A percentile compares a stretch with the other conserved stretches of the same genome.
Conservation (phyloP, 2,329 filamentous ascomycete species). For the Fusarium sp. region DNA sequence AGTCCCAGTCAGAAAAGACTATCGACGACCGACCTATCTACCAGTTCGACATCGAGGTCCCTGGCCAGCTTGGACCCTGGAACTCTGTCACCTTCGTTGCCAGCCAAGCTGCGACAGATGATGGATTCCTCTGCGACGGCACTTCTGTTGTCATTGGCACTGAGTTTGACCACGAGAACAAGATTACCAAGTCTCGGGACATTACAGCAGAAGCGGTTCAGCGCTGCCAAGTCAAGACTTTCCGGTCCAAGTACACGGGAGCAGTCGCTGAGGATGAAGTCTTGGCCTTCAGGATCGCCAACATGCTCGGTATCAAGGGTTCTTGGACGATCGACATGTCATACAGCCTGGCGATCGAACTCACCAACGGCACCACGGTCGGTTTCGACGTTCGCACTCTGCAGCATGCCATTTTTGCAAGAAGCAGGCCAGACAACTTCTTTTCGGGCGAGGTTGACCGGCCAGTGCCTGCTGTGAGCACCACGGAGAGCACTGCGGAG, state of each 20-base stretch:
- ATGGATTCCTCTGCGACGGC: neutral
- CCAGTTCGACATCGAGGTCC: slow-evolving; percentile 14
- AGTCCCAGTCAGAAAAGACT: neutral
- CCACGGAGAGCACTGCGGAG: neutral
- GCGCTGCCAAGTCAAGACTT: neutral
- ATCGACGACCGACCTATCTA: neutral
- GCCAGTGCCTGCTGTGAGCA: neutral
- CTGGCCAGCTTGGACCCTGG: slow-evolving; percentile 16
- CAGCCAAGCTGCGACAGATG: neutral
- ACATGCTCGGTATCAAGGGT: neutral
- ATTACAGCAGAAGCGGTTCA: neutral
- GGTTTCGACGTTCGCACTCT: neutral
- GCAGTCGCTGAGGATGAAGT: neutral
- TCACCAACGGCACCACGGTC: neutral
- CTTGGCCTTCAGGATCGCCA: neutral
- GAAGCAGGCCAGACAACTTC: neutral
- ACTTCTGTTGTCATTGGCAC: neutral
- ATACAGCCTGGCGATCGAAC: neutral
- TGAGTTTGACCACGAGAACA: neutral
- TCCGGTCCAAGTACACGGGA: neutral
- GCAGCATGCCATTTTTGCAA: neutral
- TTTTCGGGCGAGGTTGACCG: neutral
- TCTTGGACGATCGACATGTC: neutral
- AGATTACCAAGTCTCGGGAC: neutral
- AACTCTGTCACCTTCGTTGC: slow-evolving; percentile 6